Evolutionary conservation across 75 land plant genomes (phyloP), one percentile per base, ranked within the genome.

Genomic region (Ceratopteris richardii): DNA sequence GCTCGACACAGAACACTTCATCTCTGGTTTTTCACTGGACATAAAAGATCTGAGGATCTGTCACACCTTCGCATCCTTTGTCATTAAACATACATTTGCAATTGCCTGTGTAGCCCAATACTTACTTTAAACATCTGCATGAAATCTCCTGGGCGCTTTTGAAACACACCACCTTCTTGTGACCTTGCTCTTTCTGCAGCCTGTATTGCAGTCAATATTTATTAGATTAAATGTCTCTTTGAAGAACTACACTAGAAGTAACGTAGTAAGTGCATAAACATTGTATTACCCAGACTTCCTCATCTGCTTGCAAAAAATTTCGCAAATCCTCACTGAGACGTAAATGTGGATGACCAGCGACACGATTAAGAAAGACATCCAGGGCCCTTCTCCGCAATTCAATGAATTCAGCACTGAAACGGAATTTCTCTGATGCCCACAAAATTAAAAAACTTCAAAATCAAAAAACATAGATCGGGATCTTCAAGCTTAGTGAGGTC

Each of bases 351-450:
- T 92, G 94, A 43, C 78, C 67, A 51, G 98, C 83, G 42, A 93
- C 67, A 47, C 98, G 77, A 27, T 93, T 93, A 20, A 93, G 55
- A 80, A 88, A 88, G 29, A 78, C 56, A 67, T 93, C 90, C 62
- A 93, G 43, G 16, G 74, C 98, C 56, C 80, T 79, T 30, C 95
- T 81, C 59, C 98, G 81, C 73, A 88, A 76, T 68, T 88, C 98
- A 67, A 93, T 93, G 41, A 93, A 93, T 55, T 93, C 98, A 29
- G 89, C 87, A 76, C 82, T 93, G 67, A 93, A 93, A 17, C 98
- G 83, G 53, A 93, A 93, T 62, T 93, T 93, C 73, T 93, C 98
- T 93, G 50, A 17, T 5, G 50, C 22, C 5, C 9, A 40, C 42
- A 14, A 40, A 40, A 14, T 40, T 40, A 14, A 10, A 40, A 10